Conservation (phyloP, 352 stramenopile genomes). For the Phytopythium sindhum region DNA sequence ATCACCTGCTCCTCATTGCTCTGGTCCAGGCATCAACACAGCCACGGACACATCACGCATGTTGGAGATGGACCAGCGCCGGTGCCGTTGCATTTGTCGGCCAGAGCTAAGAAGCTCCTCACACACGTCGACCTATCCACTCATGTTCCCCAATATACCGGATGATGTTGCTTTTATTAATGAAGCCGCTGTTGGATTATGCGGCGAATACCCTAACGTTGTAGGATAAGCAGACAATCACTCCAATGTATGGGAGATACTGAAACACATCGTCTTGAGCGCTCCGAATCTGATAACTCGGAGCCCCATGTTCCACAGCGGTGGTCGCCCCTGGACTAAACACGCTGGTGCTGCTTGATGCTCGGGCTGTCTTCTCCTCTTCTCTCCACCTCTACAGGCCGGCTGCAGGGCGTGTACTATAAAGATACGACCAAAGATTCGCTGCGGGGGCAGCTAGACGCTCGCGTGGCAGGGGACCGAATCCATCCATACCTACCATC, state of each 20-base stretch:
- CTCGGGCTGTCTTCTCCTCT: too few relatives aligned
- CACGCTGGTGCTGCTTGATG: not conserved
- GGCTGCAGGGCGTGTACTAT: not conserved
- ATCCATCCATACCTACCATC: not conserved
- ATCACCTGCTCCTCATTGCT: not conserved
- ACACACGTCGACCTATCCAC: too few relatives aligned
- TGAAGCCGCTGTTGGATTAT: too few relatives aligned
- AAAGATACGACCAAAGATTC: not conserved
- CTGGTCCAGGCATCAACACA: not conserved
- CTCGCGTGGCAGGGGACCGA: not conserved
- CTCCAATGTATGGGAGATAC: not conserved
- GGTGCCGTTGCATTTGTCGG: not conserved
- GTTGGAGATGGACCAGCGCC: not conserved
- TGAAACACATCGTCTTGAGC: not conserved
- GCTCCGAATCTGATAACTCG: conserved; percentile 3
- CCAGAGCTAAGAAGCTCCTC: not conserved
- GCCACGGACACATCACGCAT: not conserved
- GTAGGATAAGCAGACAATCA: not conserved
- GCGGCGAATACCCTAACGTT: too few relatives aligned
- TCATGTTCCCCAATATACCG: too few relatives aligned
- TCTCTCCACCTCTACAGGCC: not conserved
- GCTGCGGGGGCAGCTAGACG: not conserved
- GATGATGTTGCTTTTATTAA: too few relatives aligned
- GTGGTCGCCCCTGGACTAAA: not conserved
- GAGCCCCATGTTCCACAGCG: not conserved